These are phyloP conservation scores for Begonia masoniana DNA, from an alignment of 306 rosid species.

Conservation along the genomic window DNA sequence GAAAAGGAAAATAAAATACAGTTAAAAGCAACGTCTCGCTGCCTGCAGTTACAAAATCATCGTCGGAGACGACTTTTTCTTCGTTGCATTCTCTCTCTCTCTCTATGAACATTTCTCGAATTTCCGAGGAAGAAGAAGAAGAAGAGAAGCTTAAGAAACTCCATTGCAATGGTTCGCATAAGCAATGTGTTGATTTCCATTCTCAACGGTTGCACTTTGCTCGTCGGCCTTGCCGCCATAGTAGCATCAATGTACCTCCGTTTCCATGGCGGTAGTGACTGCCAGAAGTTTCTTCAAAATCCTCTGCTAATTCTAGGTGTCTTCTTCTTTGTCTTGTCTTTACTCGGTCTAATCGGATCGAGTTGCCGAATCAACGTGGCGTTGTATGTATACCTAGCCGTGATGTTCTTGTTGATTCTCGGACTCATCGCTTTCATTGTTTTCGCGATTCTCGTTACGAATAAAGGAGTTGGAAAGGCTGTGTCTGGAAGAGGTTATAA, in stretches of 20 bases:
- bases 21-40: not conserved
- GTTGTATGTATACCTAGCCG: constrained; percentile 35
- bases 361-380: constrained; percentile 29
- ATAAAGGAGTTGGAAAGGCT: constrained; percentile 32
- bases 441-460: constrained; percentile 45
- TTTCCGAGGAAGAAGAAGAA: not conserved
- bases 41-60: not conserved
- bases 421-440: constrained; percentile 42
- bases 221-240: constrained; percentile 38
- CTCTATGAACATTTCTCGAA: not conserved
- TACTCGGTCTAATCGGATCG: constrained; percentile 49
- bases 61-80: not conserved
- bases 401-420: constrained; percentile 37
- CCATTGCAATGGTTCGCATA: constrained; percentile 27
- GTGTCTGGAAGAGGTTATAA: constrained; percentile 38
- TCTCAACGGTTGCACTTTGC: constrained; percentile 37
- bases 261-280: constrained; percentile 26
- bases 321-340: constrained; percentile 29
- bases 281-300: constrained; percentile 43
- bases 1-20: not conserved
- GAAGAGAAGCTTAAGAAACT: not conserved
- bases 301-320: constrained; percentile 48
- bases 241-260: constrained; percentile 25
- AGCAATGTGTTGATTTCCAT: constrained; percentile 49
- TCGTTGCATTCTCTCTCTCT: constrained; percentile 1